phyloP scores from a whole-genome alignment of 768 basidiomycete species.

The Kwoniella dendrophila region DNA sequence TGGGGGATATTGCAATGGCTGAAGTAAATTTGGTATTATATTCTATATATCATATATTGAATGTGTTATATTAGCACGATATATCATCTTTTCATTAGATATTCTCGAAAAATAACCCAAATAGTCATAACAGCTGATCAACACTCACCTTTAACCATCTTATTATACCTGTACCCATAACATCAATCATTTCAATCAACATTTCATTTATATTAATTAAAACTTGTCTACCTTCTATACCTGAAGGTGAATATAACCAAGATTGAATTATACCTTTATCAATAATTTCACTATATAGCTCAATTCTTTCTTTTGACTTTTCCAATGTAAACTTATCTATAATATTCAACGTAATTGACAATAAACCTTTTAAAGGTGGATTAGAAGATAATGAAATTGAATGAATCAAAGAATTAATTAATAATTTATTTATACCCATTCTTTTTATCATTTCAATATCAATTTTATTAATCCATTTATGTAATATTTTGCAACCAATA shows the following conservation, averaged over 20 bases:
- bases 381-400: slow-evolving; percentile 46
- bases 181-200: slow-evolving; percentile 41
- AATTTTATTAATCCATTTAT: slow-evolving; percentile 40
- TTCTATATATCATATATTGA: slow-evolving; percentile 30
- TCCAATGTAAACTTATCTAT: slow-evolving; percentile 23
- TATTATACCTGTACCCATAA: slow-evolving; percentile 42
- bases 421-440: slow-evolving; percentile 52
- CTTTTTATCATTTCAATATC: slow-evolving; percentile 34
- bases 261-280: slow-evolving; percentile 49
- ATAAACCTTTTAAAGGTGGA: slow-evolving; percentile 37
- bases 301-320: slow-evolving; percentile 28
- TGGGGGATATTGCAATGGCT: slow-evolving; percentile 44
- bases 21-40: slow-evolving; percentile 49
- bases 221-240: slow-evolving; percentile 37
- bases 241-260: slow-evolving; percentile 51
- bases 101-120: too few species aligned
- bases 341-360: slow-evolving; percentile 33
- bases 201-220: slow-evolving; percentile 38
- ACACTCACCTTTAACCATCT: slow-evolving; percentile 54
- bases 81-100: neutral
- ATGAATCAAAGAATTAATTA: slow-evolving; percentile 50
- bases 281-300: slow-evolving; percentile 38
- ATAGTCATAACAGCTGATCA: neutral
- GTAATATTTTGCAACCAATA: slow-evolving; percentile 36
- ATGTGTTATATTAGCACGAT: neutral